Evolutionary conservation across 2,329 filamentous ascomycete genomes (phyloP).

Genomic region (Epichloe typhina): DNA sequence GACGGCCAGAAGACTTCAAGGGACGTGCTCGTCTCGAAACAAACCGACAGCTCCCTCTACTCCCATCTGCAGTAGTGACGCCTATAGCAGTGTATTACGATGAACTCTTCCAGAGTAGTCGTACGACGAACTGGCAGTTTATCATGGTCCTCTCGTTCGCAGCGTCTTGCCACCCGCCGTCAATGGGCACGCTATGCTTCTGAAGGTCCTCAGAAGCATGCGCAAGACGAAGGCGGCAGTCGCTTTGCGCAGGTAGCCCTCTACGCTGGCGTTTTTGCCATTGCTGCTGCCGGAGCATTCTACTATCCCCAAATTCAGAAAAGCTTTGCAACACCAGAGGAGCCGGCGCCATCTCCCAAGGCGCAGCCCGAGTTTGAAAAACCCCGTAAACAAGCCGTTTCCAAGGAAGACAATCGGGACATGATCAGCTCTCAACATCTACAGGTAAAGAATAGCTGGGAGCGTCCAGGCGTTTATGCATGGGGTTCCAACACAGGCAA

Average conservation of each 20-base stretch:
- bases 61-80: neutral
- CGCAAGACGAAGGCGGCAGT: slow-evolving; percentile 15
- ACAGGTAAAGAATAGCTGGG: slow-evolving; percentile 72
- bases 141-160: slow-evolving; percentile 12
- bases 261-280: slow-evolving; percentile 23
- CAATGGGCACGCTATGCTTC: slow-evolving; percentile 20
- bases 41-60: neutral
- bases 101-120: slow-evolving; percentile 19
- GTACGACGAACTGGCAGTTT: slow-evolving; percentile 16
- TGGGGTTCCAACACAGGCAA: slow-evolving; percentile 83
- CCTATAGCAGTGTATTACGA: slow-evolving; percentile 6
- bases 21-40: neutral
- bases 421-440: slow-evolving; percentile 73
- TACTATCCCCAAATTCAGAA: slow-evolving; percentile 23
- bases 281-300: slow-evolving; percentile 25
- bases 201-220: slow-evolving; percentile 8
- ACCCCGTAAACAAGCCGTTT: slow-evolving; percentile 39
- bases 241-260: slow-evolving; percentile 5
- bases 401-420: slow-evolving; percentile 61
- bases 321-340: slow-evolving; percentile 9
- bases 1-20: neutral
- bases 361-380: slow-evolving; percentile 57
- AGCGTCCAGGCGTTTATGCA: slow-evolving; percentile 77
- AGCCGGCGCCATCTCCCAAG: slow-evolving; percentile 14
- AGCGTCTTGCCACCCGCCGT: slow-evolving; percentile 11